Conservation (phyloP, 805 yeast species). For the Yarrowia keelungensis region DNA sequence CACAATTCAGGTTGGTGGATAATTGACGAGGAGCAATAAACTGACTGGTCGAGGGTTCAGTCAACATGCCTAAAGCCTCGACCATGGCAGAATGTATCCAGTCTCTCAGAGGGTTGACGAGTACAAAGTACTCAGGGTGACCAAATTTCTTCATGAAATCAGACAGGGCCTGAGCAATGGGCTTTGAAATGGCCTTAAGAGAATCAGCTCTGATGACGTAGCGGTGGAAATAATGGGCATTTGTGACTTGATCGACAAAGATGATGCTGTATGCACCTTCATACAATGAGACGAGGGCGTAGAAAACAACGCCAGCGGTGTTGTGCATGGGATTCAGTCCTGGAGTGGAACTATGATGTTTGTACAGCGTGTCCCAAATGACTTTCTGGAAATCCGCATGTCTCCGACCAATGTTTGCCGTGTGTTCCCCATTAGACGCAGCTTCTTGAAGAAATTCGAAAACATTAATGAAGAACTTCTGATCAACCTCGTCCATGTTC, state of each 20-base stretch:
- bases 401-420: not conserved
- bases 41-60: not conserved
- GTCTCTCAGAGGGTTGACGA: not conserved
- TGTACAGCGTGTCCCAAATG: not conserved
- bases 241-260: not conserved
- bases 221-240: not conserved
- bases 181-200: not conserved
- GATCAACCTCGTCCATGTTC: not conserved
- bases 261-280: not conserved
- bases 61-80: not conserved
- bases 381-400: not conserved
- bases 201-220: not conserved
- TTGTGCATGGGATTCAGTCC: not conserved
- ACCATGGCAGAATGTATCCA: not conserved
- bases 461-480: not conserved
- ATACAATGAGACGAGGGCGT: not conserved
- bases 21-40: conserved; percentile 3
- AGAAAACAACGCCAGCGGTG: conserved; percentile 5
- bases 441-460: not conserved
- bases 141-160: not conserved
- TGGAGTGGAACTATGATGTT: not conserved
- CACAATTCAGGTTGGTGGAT: not conserved
- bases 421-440: not conserved
- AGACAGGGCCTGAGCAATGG: not conserved
- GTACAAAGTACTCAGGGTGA: conserved; percentile 4